Evolutionary conservation across 257 asterid genomes (phyloP), one percentile per base, ranked within the genome.

Genomic region (Agastache rugosa): DNA sequence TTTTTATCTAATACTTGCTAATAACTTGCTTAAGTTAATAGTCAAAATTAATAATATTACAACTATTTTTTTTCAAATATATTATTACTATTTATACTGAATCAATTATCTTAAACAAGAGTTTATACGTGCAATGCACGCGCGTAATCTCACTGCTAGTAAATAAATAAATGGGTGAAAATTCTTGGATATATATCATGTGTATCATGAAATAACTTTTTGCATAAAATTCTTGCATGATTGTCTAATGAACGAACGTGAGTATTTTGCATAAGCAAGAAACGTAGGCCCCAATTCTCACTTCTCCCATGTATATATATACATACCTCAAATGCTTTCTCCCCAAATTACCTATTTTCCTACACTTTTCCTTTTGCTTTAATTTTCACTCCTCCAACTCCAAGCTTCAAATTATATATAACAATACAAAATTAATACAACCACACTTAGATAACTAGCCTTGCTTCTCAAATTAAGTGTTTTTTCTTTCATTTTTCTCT

Each of bases 221-320:
- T 62, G 10, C 3, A 63, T 17, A 35, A 34, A 19, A 63, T 39
- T 39, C n/a, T 63, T 39, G 53, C 53, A 37, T 63, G 69, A 63
- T 63, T 42, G 15, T 9, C 12, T 14, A 63, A 17, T 19, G 39
- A 17, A 39, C 39, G 69, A 1, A 63, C 34, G 19, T 39, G 17
- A 37, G 53, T 39, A 63, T 31, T 39, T 63, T 63, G 69, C 31
- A 63, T 11, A 37, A 41, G 69, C 69, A 63, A 63, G 53, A 63
- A 37, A 3, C 10, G 69, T 63, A 17, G 53, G 69, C 11, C 69
- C 69, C 69, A 63, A 19, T 41, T 6, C 14, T 61, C 45, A 16
- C 25, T 31, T 61, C 67, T 39, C 69, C 34, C 53, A 63, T 19
- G 53, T 39, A 63, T 63, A 63, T 60, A 14, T 63, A 63, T 20